These are phyloP conservation scores for Aspergillus bombycis DNA, from an alignment of 2,329 filamentous ascomycete species.

Conservation along the genomic window DNA sequence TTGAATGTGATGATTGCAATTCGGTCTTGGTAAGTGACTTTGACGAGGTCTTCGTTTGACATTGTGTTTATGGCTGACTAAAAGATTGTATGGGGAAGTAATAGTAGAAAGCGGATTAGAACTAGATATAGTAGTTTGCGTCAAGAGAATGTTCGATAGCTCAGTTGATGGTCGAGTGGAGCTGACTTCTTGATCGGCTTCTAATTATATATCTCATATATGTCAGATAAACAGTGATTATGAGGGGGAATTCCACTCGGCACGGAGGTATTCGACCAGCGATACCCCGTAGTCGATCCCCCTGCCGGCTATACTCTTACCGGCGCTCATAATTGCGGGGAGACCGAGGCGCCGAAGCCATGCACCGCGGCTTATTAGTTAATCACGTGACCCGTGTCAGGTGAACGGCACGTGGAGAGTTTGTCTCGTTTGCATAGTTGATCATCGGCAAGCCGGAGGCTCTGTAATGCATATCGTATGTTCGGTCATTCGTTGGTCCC, in stretches of 20 bases:
- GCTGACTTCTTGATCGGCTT: background rate
- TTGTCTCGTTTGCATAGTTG: conserved; percentile 18
- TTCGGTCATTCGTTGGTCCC: conserved; percentile 8
- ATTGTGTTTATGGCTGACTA: conserved; percentile 17
- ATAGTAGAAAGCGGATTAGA: background rate
- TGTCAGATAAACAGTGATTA: background rate
- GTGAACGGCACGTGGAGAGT: conserved; percentile 13
- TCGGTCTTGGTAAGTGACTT: conserved; percentile 66
- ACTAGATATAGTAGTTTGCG: background rate
- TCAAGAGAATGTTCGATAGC: background rate
- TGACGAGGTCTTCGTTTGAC: conserved; percentile 52
- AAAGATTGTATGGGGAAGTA: background rate
- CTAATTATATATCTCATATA: background rate
- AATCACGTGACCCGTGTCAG: conserved; percentile 16
- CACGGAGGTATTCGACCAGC: background rate
- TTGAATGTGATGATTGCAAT: conserved; percentile 86
- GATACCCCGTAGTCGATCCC: background rate
- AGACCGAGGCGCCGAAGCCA: conserved; percentile 19
- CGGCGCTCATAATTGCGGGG: conserved; percentile 2
- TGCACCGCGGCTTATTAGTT: conserved; percentile 17
- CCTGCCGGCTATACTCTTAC: background rate
- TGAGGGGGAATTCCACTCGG: background rate
- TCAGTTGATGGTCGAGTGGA: background rate
- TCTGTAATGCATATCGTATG: conserved; percentile 17
- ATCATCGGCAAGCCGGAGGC: conserved; percentile 12